Evolutionary conservation across 768 basidiomycete species (phyloP).

Genomic region (Boletus tylopilopsis): DNA sequence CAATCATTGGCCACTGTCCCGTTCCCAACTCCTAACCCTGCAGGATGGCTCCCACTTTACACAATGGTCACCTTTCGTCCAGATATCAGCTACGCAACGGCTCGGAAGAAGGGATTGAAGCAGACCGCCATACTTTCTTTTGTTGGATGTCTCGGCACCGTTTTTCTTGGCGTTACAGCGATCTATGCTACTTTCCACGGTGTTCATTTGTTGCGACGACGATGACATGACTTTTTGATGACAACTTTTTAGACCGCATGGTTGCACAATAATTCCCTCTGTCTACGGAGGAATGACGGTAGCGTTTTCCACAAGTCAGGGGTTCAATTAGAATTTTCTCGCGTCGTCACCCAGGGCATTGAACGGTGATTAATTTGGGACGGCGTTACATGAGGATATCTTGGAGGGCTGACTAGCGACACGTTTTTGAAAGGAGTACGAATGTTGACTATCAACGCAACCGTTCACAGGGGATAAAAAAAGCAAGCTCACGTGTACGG

Average conservation of each 20-base stretch:
- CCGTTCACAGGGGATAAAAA: slow-evolving; percentile 34
- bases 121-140: slow-evolving; percentile 63
- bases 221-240: slow-evolving; percentile 16
- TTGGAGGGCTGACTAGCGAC: slow-evolving; percentile 20
- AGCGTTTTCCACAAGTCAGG: slow-evolving; percentile 17
- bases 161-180: slow-evolving; percentile 40
- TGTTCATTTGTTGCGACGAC: slow-evolving; percentile 20
- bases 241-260: slow-evolving; percentile 33
- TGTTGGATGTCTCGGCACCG: slow-evolving; percentile 47
- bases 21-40: slow-evolving; percentile 56
- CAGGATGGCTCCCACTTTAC: slow-evolving; percentile 91
- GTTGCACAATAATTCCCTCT: slow-evolving; percentile 26
- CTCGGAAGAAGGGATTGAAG: slow-evolving; percentile 60
- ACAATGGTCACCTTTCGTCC: slow-evolving; percentile 98
- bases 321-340: slow-evolving; percentile 19
- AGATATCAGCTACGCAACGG: slow-evolving; percentile 88
- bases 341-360: slow-evolving; percentile 19
- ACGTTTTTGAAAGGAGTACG: slow-evolving; percentile 22
- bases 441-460: slow-evolving; percentile 9
- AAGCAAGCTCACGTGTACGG: slow-evolving; percentile 24
- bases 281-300: slow-evolving; percentile 20
- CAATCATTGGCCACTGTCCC: slow-evolving; percentile 46
- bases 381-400: slow-evolving; percentile 31
- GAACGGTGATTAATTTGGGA: slow-evolving; percentile 35
- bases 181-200: slow-evolving; percentile 30